Evolutionary conservation across 192 early-diverging fungal genomes (phyloP).

Genomic region (Backusella tuberculispora): DNA sequence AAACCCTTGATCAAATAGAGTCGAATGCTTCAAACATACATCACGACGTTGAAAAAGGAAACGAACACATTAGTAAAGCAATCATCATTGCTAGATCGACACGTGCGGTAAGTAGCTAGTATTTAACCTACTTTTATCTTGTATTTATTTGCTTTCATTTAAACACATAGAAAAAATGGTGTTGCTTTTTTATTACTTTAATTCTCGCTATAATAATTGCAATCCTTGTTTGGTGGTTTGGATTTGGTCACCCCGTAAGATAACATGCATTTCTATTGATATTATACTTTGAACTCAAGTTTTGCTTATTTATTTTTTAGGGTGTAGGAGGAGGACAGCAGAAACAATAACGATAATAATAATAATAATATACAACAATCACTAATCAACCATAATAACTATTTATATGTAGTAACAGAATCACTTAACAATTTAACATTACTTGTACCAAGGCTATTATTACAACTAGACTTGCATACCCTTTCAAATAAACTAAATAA

Average conservation of each 20-base stretch:
- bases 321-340: neutral
- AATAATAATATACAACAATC: neutral
- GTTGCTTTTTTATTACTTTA: constrained; percentile 41
- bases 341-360: neutral
- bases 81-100: constrained; percentile 38
- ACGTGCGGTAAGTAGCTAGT: constrained; percentile 28
- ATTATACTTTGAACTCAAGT: too few species aligned
- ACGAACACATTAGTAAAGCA: constrained; percentile 28
- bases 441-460: neutral
- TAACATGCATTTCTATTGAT: neutral
- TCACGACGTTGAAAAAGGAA: constrained; percentile 35
- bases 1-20: constrained; percentile 72
- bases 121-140: neutral
- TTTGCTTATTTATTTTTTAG: neutral
- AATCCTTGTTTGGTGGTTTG: constrained; percentile 51
- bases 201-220: constrained; percentile 39
- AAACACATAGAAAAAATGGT: constrained; percentile 44
- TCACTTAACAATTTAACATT: too few species aligned
- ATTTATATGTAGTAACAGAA: neutral
- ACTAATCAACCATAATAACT: neutral
- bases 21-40: constrained; percentile 47
- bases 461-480: neutral
- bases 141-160: neutral
- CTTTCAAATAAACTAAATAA: constrained; percentile 9
- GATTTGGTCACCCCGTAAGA: constrained; percentile 32